A percentile compares a stretch with the other conserved stretches of the same genome.
Evolutionary conservation across 2,329 filamentous ascomycete species (phyloP).

Genomic region (Ophiostoma piceae): DNA sequence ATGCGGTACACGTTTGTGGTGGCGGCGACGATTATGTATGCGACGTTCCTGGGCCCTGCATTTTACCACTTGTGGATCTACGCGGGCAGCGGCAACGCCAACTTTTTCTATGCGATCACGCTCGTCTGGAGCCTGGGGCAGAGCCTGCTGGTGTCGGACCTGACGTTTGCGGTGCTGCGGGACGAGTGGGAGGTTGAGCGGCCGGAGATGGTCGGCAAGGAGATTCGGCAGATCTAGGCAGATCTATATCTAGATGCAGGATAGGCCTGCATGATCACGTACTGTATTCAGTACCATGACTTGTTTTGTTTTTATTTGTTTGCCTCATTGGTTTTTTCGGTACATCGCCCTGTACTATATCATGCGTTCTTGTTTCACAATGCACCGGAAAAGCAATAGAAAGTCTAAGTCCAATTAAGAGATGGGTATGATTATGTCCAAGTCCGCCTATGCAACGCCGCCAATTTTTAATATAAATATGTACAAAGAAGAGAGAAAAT

Average conservation of each 20-base stretch:
- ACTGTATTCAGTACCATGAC: slow-evolving; percentile 8
- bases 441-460: background rate
- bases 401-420: background rate
- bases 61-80: slow-evolving; percentile 99
- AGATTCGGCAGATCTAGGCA: slow-evolving; percentile 69
- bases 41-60: slow-evolving; percentile 80
- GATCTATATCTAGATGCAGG: background rate
- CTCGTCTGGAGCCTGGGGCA: slow-evolving; percentile 94
- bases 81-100: slow-evolving; percentile 93
- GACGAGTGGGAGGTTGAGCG: slow-evolving; percentile 93
- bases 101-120: slow-evolving; percentile 99
- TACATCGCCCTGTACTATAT: background rate
- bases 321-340: background rate
- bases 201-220: slow-evolving; percentile 84
- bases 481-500: background rate
- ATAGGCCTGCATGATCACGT: background rate
- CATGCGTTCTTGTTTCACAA: background rate
- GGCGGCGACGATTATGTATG: slow-evolving; percentile 76
- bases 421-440: background rate
- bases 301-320: background rate
- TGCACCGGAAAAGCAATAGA: slow-evolving; percentile 2
- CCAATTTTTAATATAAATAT: background rate
- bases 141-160: slow-evolving; percentile 79
- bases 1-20: slow-evolving; percentile 93
- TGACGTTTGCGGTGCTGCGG: slow-evolving; percentile 78